A percentile compares a stretch with the other conserved stretches of the same genome.
Evolutionary conservation across 345 rosid species (phyloP).

Genomic region (Excoecaria agallocha): DNA sequence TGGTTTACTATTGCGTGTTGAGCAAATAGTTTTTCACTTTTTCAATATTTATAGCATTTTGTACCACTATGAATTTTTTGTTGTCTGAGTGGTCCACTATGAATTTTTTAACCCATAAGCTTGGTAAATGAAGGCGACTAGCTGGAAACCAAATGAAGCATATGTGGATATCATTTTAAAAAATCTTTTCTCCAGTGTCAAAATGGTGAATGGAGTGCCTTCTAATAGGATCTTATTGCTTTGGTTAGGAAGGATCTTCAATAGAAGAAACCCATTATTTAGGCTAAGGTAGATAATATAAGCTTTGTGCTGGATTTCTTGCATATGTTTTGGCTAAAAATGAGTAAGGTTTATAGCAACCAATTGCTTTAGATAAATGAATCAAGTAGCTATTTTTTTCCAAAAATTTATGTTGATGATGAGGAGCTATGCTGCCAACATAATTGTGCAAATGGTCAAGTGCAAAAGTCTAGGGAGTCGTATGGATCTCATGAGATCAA

Average conservation of each 20-base stretch:
- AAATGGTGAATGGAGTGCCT: conserved; percentile 77
- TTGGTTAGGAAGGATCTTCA: conserved; percentile 52
- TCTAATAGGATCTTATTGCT: conserved; percentile 42
- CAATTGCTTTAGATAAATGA: conserved; percentile 96
- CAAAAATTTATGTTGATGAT: conserved; percentile 49
- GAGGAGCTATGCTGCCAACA: conserved; percentile 38
- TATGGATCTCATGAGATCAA: conserved; percentile 60
- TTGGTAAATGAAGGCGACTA: conserved; percentile 52
- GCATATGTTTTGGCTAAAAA: conserved; percentile 70
- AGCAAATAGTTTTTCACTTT: no score
- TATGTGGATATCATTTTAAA: conserved; percentile 22
- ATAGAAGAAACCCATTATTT: conserved; percentile 59
- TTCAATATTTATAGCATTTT: no score
- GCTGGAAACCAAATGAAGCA: conserved; percentile 31
- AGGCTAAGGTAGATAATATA: conserved; percentile 50
- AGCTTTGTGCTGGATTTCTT: conserved; percentile 65
- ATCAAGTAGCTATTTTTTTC: conserved; percentile 72
- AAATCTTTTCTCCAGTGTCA: conserved; percentile 55
- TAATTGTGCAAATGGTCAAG: conserved; percentile 33
- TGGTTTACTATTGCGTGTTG: no score
- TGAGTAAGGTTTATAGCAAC: conserved; percentile 55
- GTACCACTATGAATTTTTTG: no score
- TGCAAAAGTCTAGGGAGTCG: conserved; percentile 18
- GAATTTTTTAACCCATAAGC: conserved; percentile 25
- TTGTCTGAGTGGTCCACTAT: conserved; percentile 34